Base-by-base conservation (phyloP, 2,329 filamentous ascomycete genomes). In the Aspergillus melleus region DNA sequence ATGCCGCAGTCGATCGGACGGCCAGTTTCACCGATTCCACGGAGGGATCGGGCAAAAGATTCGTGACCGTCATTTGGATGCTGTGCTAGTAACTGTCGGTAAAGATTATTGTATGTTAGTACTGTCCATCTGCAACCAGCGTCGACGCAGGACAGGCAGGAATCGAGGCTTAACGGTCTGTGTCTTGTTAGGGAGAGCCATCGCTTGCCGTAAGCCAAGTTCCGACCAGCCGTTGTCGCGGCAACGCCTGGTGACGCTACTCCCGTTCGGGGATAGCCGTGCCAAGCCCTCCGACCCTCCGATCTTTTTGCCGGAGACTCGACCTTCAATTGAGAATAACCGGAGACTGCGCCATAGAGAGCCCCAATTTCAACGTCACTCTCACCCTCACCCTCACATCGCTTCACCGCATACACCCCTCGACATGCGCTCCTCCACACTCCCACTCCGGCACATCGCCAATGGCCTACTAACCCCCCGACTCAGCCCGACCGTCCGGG, bases 1-100 rank as follows among this genome's bases (percentile, higher is more conserved):
- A 87, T 66, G 80, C 85, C 51, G 81, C 74, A 12, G 79, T 79
- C 56, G 81, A 84, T 62, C 81, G 76, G 63, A 86, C 75, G 47
- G 84, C 83, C 61, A 77, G 76, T 69, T 85, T 86, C 68, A 86
- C 80, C 61, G 82, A 79, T 55, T 77, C 74, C 47, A 71, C 64
- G 19, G 72, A 60, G 59, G 72, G 69, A 61, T 69, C 70, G 61
- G 68, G 55, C 42, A 70, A 66, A 50, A 75, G 59, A 53, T 70
- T 63, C 61, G 71, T 70, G 50, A 76, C 72, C 60, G 74, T 70
- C 74, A 76, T 73, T 51, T 52, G 49, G 50, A 12, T 39, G 2
- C 20, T 36, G 24, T 42, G 47, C 47, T 11, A 26, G 53, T 61
- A 59, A 6, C 36, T 39, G 36, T 49, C 14, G 12, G 26, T 16